A percentile compares a stretch with the other conserved stretches of the same genome.
Conservation (phyloP, 345 rosid genomes). For the Populus euphratica region DNA sequence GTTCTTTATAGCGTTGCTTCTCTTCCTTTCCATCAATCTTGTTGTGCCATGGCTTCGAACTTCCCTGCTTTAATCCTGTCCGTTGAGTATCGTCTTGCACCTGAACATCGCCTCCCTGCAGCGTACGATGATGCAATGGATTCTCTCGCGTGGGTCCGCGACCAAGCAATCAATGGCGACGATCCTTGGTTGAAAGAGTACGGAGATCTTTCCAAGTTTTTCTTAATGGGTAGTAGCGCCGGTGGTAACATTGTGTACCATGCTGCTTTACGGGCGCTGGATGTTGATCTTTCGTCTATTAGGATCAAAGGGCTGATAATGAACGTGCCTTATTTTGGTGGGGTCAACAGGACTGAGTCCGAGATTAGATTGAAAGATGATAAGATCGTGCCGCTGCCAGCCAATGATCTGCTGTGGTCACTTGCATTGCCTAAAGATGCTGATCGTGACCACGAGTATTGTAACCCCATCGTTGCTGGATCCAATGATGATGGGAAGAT, state of each 20-base stretch:
- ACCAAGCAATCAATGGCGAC: constrained; percentile 49
- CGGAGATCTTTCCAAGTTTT: constrained; percentile 56
- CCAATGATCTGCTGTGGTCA: constrained; percentile 58
- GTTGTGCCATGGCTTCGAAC: constrained; percentile 39
- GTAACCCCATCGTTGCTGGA: constrained; percentile 45
- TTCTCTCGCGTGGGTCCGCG: constrained; percentile 59
- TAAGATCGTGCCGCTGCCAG: constrained; percentile 48
- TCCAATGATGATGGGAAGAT: constrained; percentile 32
- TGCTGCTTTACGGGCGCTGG: constrained; percentile 47
- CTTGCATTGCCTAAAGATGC: constrained; percentile 61
- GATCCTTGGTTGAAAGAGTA: constrained; percentile 64
- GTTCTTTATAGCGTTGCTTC: constrained; percentile 48
- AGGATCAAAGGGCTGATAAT: constrained; percentile 64
- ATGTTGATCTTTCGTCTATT: constrained; percentile 43
- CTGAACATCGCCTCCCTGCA: constrained; percentile 91
- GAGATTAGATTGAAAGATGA: constrained; percentile 51
- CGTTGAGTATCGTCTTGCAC: constrained; percentile 81
- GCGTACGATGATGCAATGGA: constrained; percentile 79
- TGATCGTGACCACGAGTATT: constrained; percentile 69
- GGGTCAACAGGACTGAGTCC: constrained; percentile 53
- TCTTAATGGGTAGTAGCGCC: constrained; percentile 66
- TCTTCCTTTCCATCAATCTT: constrained; percentile 46
- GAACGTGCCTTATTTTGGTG: constrained; percentile 63
- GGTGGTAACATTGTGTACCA: constrained; percentile 75
- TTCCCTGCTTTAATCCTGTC: constrained; percentile 57